Evolutionary conservation across 2,329 filamentous ascomycete species (phyloP), one percentile per base, ranked within the genome.

Genomic region (Diplocarpon rosae): DNA sequence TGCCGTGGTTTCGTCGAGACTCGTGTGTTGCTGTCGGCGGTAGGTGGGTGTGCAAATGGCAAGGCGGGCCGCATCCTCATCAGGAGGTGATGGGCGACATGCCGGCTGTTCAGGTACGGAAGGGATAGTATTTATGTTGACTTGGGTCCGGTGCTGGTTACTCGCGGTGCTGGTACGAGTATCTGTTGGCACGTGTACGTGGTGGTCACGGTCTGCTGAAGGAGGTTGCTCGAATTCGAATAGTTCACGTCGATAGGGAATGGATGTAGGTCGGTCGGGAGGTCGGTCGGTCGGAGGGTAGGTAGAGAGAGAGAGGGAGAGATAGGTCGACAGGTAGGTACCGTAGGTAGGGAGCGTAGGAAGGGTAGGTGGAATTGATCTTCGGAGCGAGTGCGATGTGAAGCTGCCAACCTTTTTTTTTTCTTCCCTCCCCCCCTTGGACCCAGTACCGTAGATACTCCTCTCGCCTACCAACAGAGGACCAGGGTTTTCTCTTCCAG

Each of bases 191-290:
- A 40, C 40, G 48, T 45, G 55, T 58, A 59, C 58, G 58, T 60
- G 58, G 49, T 53, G 58, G 49, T 53, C 52, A 40, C 46, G 51
- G 39, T 43, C 47, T 49, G 53, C 42, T 57, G 56, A 52, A 49
- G 37, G 37, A 43, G 40, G 46, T 47, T 30, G 47, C 45, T 50
- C 45, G 54, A 49, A 41, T 42, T 52, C 45, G 41, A 44, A 46
- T 35, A 43, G 55, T 54, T 54, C 58, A 59, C 56, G 58, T n/a
- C n/a, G n/a, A n/a, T n/a, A n/a, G n/a, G n/a, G n/a, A n/a, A n/a
- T n/a, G n/a, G n/a, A n/a, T n/a, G n/a, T 59, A 56, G 55, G 56
- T 47, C 20, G 20, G 20, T 24, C 4, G 3, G 20, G 3, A 24
- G 20, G 20, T 24, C 4, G 3, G 20, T 24, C 3, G 20, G 7